Percentiles rank a stretch among this genome's conserved stretches.
Conservation (phyloP, 352 stramenopile genomes). For the Phytophthora melonis region DNA sequence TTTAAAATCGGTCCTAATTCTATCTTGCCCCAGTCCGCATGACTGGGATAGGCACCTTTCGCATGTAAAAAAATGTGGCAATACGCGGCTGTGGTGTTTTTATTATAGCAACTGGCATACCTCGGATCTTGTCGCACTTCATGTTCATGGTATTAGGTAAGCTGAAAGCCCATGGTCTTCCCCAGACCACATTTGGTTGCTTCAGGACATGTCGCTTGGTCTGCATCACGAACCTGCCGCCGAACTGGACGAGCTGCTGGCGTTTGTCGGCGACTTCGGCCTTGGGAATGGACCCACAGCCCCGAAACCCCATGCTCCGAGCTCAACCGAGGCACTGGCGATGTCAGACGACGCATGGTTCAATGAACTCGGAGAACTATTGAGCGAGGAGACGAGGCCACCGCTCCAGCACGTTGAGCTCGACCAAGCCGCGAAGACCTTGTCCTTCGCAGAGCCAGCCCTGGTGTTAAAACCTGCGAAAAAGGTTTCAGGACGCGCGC, state of each 20-base stretch:
- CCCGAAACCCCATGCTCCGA: not conserved
- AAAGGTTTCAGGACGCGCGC: not conserved
- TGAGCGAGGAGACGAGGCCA: conserved; percentile 11
- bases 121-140: conserved; percentile 1
- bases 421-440: not conserved
- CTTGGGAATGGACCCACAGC: not conserved
- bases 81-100: too few relatives aligned
- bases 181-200: not conserved
- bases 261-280: conserved; percentile 12
- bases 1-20: too few relatives aligned
- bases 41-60: not conserved
- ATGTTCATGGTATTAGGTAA: too few relatives aligned
- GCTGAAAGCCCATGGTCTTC: too few relatives aligned
- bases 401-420: not conserved
- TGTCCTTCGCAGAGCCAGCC: not conserved
- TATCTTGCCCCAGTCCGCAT: too few relatives aligned
- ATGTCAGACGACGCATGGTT: conserved; percentile 18
- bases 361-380: conserved; percentile 11
- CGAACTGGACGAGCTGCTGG: conserved; percentile 26
- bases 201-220: not conserved
- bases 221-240: conserved; percentile 3
- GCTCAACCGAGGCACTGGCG: not conserved
- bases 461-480: not conserved
- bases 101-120: not conserved
- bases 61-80: not conserved